These are phyloP conservation scores for Chlorella sp. DNA, from an alignment of 139 green algal species.

Conservation along the genomic window DNA sequence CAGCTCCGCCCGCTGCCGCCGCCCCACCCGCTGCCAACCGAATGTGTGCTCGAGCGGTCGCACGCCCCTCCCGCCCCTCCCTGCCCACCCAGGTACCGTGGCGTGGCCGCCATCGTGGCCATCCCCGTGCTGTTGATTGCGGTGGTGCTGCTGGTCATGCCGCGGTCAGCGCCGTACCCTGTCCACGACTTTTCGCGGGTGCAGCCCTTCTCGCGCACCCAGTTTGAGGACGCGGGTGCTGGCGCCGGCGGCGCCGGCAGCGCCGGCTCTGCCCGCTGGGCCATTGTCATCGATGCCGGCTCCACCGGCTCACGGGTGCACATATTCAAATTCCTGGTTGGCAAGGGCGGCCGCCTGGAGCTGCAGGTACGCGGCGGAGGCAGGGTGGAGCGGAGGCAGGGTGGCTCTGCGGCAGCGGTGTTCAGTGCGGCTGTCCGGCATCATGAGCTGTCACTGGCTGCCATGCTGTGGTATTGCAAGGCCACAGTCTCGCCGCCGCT, in stretches of 20 bases:
- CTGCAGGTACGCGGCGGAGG: slow-evolving; percentile 51
- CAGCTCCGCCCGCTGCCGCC: not conserved
- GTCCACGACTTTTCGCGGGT: slow-evolving; percentile 42
- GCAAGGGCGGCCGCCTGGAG: slow-evolving; percentile 54
- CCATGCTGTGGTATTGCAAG: too few species aligned
- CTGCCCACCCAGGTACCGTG: slow-evolving; percentile 27
- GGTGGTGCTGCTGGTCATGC: slow-evolving; percentile 66
- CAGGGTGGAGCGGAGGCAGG: too few species aligned
- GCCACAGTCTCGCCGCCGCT: too few species aligned
- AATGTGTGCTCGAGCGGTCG: not conserved
- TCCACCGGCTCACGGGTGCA: slow-evolving; percentile 96
- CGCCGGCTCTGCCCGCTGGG: slow-evolving; percentile 59
- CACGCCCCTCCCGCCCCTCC: not conserved
- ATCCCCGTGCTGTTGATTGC: slow-evolving; percentile 68
- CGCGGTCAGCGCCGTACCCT: slow-evolving; percentile 35
- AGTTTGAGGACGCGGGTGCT: slow-evolving; percentile 21
- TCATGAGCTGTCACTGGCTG: too few species aligned
- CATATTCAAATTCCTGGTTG: slow-evolving; percentile 89
- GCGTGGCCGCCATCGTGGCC: slow-evolving; percentile 18
- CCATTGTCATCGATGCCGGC: slow-evolving; percentile 96
- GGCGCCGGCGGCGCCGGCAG: not conserved
- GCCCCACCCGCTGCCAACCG: not conserved
- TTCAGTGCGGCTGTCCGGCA: not conserved
- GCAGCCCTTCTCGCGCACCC: slow-evolving; percentile 24
- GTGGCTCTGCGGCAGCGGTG: too few species aligned